phyloP scores from a whole-genome alignment of 2,329 filamentous ascomycete species.

The Exophiala sp. region DNA sequence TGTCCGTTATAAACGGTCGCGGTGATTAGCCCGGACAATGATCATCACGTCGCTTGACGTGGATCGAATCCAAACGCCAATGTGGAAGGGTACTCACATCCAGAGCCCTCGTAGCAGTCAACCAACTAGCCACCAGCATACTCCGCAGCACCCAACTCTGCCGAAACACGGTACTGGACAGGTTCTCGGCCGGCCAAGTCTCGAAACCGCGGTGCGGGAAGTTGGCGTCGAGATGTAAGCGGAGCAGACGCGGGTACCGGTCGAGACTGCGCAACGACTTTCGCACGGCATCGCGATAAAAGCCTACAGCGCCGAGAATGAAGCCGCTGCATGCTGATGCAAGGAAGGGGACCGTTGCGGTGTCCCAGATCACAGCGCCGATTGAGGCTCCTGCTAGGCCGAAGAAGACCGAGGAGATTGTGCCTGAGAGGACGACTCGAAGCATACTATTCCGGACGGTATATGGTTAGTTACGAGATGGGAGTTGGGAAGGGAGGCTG shows the following conservation, averaged over 20 bases:
- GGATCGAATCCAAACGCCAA: neutral
- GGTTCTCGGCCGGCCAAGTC: slow-evolving; percentile 11
- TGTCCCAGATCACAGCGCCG: slow-evolving; percentile 20
- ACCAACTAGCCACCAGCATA: slow-evolving; percentile 26
- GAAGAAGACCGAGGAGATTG: slow-evolving; percentile 14
- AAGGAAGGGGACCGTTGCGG: slow-evolving; percentile 24
- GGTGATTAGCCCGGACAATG: neutral
- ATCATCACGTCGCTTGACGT: neutral
- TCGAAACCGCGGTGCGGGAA: slow-evolving; percentile 25
- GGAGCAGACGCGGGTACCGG: slow-evolving; percentile 22
- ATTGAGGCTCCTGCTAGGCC: slow-evolving; percentile 23
- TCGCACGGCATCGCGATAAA: slow-evolving; percentile 25
- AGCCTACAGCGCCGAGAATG: slow-evolving; percentile 19
- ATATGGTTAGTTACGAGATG: too few relatives aligned
- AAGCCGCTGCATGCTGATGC: slow-evolving; percentile 21
- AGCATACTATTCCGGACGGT: slow-evolving; percentile 26
- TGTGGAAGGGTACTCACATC: slow-evolving; percentile 17
- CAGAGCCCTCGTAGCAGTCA: slow-evolving; percentile 22
- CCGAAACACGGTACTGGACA: slow-evolving; percentile 15
- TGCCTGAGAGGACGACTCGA: slow-evolving; percentile 21
- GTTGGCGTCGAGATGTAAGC: slow-evolving; percentile 25
- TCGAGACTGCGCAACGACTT: slow-evolving; percentile 23
- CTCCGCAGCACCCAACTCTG: slow-evolving; percentile 23
- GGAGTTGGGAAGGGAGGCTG: too few relatives aligned
- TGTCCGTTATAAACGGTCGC: neutral